phyloP scores from a whole-genome alignment of 371 early-diverging fungal species.

The Actinomucor elegans region DNA sequence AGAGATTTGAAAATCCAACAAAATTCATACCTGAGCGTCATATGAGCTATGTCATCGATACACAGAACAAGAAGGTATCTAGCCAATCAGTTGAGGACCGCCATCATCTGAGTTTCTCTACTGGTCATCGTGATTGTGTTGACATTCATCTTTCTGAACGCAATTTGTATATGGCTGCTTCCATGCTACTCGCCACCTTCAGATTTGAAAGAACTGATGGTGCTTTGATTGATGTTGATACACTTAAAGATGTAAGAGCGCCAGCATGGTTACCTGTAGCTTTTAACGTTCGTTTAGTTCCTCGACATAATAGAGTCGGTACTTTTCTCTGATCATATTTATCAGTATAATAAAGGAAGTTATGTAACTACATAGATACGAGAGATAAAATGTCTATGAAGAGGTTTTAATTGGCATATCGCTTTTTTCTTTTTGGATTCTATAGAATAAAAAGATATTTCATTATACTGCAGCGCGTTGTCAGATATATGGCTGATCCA shows the following conservation, averaged over 20 bases:
- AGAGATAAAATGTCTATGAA: too few species aligned
- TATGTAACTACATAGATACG: too few species aligned
- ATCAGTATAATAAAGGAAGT: too few species aligned
- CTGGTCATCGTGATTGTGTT: conserved; percentile 49
- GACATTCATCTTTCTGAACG: conserved; percentile 52
- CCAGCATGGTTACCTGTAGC: conserved; percentile 24
- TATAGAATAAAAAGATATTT: too few species aligned
- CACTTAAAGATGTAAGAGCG: conserved; percentile 23
- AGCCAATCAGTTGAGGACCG: conserved; percentile 30
- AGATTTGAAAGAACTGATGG: conserved; percentile 30
- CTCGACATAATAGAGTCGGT: conserved; percentile 35
- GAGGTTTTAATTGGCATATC: too few species aligned
- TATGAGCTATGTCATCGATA: conserved; percentile 21
- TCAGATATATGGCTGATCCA: too few species aligned
- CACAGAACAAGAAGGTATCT: not conserved
- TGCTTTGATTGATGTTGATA: conserved; percentile 15
- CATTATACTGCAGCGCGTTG: too few species aligned
- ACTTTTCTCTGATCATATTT: too few species aligned
- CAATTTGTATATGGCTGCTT: conserved; percentile 37
- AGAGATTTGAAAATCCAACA: conserved; percentile 26
- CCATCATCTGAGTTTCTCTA: conserved; percentile 44
- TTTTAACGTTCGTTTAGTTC: conserved; percentile 28
- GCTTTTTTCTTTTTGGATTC: too few species aligned
- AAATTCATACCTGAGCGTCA: conserved; percentile 43
- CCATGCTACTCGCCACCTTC: conserved; percentile 34